Evolutionary conservation across 345 rosid species (phyloP).

Genomic region (Hibiscus syriacus): DNA sequence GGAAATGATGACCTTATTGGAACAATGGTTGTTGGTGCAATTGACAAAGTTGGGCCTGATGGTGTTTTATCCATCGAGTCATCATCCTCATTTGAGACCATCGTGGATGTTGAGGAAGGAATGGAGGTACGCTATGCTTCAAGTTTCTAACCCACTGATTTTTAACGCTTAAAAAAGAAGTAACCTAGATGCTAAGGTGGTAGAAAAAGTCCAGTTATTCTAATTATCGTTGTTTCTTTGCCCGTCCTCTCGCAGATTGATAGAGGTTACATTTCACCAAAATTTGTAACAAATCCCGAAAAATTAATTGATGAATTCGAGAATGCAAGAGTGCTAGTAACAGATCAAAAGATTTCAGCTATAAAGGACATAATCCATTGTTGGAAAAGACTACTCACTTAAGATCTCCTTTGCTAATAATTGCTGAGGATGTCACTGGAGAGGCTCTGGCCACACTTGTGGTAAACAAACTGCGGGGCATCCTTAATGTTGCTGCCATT

Average conservation of each 20-base stretch:
- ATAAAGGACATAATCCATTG: constrained; percentile 89
- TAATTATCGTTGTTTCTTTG: neutral
- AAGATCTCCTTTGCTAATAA: constrained; percentile 81
- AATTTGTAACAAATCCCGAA: constrained; percentile 90
- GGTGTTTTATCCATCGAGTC: constrained; percentile 96
- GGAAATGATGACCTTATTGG: constrained; percentile 97
- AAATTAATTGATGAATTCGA: constrained; percentile 84
- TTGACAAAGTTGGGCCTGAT: constrained; percentile 98
- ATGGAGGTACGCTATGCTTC: constrained; percentile 52
- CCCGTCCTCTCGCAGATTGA: constrained; percentile 52
- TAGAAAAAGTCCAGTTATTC: neutral
- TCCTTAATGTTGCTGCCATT: constrained; percentile 83
- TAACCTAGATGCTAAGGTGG: neutral
- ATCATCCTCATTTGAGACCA: no score
- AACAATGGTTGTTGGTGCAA: constrained; percentile 92
- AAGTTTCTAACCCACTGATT: neutral
- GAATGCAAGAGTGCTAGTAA: constrained; percentile 83
- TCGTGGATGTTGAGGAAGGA: constrained; percentile 96
- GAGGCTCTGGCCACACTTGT: constrained; percentile 98
- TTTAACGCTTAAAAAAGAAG: neutral
- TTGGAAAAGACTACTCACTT: constrained; percentile 92
- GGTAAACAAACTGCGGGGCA: constrained; percentile 94
- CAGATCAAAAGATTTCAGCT: constrained; percentile 88
- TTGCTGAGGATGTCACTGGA: constrained; percentile 93
- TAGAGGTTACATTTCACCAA: constrained; percentile 93